phyloP scores from a whole-genome alignment of 805 yeast species.

The Kodamaea kakaduensis region DNA sequence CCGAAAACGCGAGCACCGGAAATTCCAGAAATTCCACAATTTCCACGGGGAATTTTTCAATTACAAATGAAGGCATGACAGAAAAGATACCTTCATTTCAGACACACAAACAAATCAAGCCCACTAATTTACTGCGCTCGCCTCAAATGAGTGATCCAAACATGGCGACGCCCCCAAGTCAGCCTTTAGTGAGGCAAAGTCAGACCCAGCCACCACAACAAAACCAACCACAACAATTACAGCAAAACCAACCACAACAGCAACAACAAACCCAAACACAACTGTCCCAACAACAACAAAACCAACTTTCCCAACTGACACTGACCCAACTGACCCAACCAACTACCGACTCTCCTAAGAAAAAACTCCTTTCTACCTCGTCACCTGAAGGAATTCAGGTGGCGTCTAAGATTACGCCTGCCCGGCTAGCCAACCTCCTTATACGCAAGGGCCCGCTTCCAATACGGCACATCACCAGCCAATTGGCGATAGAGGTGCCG shows the following conservation, averaged over 20 bases:
- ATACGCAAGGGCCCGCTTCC: conserved; percentile 81
- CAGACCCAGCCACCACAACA: too few species aligned
- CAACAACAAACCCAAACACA: background rate
- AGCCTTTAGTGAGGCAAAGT: too few species aligned
- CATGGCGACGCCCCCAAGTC: too few species aligned
- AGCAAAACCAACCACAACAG: conserved; percentile 1
- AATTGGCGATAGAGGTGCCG: conserved; percentile 67
- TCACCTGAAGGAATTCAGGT: conserved; percentile 87
- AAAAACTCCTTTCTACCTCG: conserved; percentile 56
- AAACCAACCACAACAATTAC: too few species aligned
- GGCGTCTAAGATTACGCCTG: conserved; percentile 79
- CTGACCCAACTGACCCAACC: background rate
- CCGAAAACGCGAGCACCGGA: too few species aligned
- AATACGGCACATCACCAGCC: conserved; percentile 82
- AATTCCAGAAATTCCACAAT: too few species aligned
- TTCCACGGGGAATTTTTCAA: too few species aligned
- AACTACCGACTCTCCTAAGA: conserved; percentile 4
- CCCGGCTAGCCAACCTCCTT: conserved; percentile 65
- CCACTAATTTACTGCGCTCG: too few species aligned
- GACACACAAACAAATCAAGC: too few species aligned
- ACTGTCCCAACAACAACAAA: background rate
- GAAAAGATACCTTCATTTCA: too few species aligned
- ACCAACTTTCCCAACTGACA: background rate
- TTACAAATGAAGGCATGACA: too few species aligned
- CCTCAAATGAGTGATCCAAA: too few species aligned